Percentiles rank a stretch among this genome's conserved stretches.
Conservation (phyloP, 2,329 filamentous ascomycete species). For the Aspergillus brunneoviolaceus region DNA sequence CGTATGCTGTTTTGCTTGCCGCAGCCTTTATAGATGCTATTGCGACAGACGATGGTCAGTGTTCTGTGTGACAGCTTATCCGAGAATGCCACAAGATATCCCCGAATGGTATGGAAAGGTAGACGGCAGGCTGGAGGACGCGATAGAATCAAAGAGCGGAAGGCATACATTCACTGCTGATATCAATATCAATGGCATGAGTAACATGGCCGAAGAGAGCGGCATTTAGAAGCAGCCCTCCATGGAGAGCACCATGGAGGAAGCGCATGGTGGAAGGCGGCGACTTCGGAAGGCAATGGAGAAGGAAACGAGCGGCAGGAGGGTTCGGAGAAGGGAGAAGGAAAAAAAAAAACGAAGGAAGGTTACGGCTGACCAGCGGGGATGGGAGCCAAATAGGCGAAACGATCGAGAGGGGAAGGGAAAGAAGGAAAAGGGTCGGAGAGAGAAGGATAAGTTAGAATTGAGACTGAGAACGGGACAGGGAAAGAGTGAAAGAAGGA, state of each 20-base stretch:
- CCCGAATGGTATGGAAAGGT: not conserved
- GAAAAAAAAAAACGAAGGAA: not conserved
- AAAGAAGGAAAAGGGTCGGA: not conserved
- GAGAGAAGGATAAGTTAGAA: not conserved
- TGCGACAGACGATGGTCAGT: not conserved
- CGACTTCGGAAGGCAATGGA: not conserved
- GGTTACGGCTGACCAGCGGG: constrained; percentile 1
- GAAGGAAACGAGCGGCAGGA: not conserved
- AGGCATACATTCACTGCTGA: constrained; percentile 28
- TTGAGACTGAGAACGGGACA: not conserved
- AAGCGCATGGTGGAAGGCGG: constrained; percentile 1
- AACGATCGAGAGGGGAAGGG: not conserved
- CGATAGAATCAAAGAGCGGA: not conserved
- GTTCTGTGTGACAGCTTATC: too few relatives aligned
- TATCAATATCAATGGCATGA: constrained; percentile 27
- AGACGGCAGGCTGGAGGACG: not conserved
- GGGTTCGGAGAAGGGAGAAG: not conserved
- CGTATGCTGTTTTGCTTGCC: constrained; percentile 44
- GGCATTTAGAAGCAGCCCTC: constrained; percentile 4
- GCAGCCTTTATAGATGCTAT: constrained; percentile 48
- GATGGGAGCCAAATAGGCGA: not conserved
- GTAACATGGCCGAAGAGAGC: constrained; percentile 7
- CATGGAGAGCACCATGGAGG: constrained; percentile 4
- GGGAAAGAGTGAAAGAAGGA: not conserved
- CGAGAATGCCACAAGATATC: too few relatives aligned